Evolutionary conservation across 2,329 filamentous ascomycete species (phyloP), one percentile per base, ranked within the genome.

Genomic region (Zasmidium angulare): DNA sequence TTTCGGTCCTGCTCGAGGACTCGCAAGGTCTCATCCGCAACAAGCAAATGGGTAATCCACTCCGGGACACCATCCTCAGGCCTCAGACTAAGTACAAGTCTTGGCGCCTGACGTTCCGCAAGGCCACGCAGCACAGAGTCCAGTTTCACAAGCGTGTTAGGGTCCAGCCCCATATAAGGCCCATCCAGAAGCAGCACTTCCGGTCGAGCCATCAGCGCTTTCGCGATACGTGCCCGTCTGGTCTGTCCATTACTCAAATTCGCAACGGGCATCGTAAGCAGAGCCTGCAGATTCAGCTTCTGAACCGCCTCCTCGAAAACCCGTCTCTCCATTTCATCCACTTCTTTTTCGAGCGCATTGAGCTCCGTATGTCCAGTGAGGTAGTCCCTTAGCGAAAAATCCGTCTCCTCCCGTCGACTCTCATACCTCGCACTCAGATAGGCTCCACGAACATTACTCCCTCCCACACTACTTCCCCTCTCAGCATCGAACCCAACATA

Each of bases 231-330:
- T 7, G 93, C 90, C 56, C 95, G 81, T 63, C 93, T 82, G 6
- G 90, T 93, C 76, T 99, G 95, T 0, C 95, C 95, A 74, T 98
- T 97, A 72, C 92, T 97, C 56, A 99, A 77, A 72, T 95, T 96
- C 22, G 90, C 85, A 7, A 98, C 90, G 0, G 93, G 93, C 72
- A 96, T 88, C 43, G 89, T 83, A 1, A 96, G 78, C 49, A 98
- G 79, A 9, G 82, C 78, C 0, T 82, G 78, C 14, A 99, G 78
- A 52, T 84, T 83, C 56, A 99, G 77, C 67, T 96, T 88, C 6
- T 72, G 72, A 17, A 92, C 83, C 0, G 96, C 86, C 9, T 83
- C 81, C 14, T 81, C 74, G 43, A 96, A 74, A 0, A 85, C 74
- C 2, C 77, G 68, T 47, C 86, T 81, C 17, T 77, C 71, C 6